Percentiles rank a stretch among this genome's conserved stretches.
phyloP scores from a whole-genome alignment of 2,329 filamentous ascomycete genomes.

The Trichoderma sp. region DNA sequence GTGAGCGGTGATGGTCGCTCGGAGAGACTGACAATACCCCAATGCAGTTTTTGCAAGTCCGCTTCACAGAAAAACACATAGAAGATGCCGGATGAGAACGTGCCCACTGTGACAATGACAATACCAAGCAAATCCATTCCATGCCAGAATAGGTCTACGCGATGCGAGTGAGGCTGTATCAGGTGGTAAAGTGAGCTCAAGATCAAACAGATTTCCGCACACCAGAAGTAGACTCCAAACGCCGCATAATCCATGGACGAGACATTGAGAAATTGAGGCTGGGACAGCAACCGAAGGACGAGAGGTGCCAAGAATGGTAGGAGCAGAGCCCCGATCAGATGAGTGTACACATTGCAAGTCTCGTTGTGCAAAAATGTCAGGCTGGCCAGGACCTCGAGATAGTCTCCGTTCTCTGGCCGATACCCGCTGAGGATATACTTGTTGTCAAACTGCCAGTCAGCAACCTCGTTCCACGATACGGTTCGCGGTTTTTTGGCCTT shows the following conservation, averaged over 20 bases:
- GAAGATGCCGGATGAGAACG: constrained; percentile 6
- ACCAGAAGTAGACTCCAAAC: constrained; percentile 1
- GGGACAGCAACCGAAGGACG: not conserved
- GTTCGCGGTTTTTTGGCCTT: not conserved
- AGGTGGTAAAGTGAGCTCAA: constrained; percentile 10
- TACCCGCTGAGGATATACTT: constrained; percentile 11
- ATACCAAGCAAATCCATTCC: constrained; percentile 10
- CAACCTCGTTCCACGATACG: not conserved
- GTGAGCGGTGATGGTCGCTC: not conserved
- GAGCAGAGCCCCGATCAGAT: not conserved
- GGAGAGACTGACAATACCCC: constrained; percentile 2
- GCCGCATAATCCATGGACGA: constrained; percentile 5
- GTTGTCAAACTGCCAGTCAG: constrained; percentile 9
- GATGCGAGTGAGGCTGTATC: constrained; percentile 1
- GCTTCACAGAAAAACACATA: constrained; percentile 10
- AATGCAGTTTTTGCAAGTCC: constrained; percentile 4
- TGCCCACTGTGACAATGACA: constrained; percentile 1
- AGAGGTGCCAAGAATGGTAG: not conserved
- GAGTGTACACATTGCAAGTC: constrained; percentile 8
- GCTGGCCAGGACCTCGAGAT: not conserved
- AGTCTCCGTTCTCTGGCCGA: constrained; percentile 1
- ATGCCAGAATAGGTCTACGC: not conserved
- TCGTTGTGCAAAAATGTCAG: constrained; percentile 6
- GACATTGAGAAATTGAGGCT: not conserved
- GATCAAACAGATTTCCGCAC: not conserved